These are phyloP conservation scores for Leishmania mexicana DNA, from an alignment of 208 protist species.

Conservation along the genomic window DNA sequence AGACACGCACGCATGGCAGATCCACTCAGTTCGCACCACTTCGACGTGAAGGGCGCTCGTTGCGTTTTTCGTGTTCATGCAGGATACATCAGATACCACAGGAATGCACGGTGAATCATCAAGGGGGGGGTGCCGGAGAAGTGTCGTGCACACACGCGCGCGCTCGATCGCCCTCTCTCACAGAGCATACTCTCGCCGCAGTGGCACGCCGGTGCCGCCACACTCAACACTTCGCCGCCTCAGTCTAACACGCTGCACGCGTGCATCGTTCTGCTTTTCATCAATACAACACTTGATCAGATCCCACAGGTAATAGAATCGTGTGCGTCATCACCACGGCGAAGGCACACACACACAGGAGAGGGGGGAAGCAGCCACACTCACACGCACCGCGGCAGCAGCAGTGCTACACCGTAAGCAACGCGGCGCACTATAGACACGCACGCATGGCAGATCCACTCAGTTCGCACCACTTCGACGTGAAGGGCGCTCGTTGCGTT, in stretches of 20 bases:
- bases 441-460: constrained; percentile 24
- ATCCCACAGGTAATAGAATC: constrained; percentile 55
- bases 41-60: constrained; percentile 36
- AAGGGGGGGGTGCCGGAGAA: background rate
- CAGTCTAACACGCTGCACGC: constrained; percentile 29
- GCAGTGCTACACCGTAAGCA: background rate
- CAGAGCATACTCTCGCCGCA: background rate
- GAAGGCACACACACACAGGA: background rate
- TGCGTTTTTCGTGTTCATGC: constrained; percentile 54
- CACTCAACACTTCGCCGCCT: constrained; percentile 5
- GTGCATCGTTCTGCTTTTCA: constrained; percentile 33
- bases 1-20: constrained; percentile 28
- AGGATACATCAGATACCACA: constrained; percentile 74
- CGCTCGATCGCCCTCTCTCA: background rate
- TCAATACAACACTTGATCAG: constrained; percentile 23
- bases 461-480: constrained; percentile 21
- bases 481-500: constrained; percentile 51
- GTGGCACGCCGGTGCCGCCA: background rate
- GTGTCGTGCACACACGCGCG: constrained; percentile 25
- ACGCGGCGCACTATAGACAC: constrained; percentile 17
- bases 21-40: constrained; percentile 22
- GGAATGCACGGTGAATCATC: constrained; percentile 61
- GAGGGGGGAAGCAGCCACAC: background rate
- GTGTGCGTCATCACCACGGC: constrained; percentile 28
- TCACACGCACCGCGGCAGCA: background rate